Evolutionary conservation across 2,329 filamentous ascomycete species (phyloP), one percentile per base, ranked within the genome.

Genomic region (Fusarium austroafricanum): DNA sequence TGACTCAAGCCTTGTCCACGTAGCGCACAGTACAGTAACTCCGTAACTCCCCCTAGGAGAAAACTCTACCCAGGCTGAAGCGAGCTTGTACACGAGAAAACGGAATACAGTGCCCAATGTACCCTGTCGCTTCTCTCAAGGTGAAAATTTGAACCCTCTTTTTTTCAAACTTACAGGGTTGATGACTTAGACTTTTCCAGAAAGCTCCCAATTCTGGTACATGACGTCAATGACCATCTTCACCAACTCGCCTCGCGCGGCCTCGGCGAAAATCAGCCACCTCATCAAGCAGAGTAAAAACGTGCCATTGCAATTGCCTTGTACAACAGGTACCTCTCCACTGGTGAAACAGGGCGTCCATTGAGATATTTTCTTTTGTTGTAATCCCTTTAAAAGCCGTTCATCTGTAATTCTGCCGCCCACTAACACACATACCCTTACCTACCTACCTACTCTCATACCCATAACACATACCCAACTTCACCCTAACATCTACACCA

Each of bases 1-100:
- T 70, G 67, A 70, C 64, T 71, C 67, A 62, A 65, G 52, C 18
- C 33, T 50, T 45, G 51, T 64, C 65, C 54, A 66, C 65, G 65
- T 68, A 60, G 65, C 38, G n/a, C n/a, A n/a, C n/a, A n/a, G n/a
- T n/a, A n/a, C n/a, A n/a, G n/a, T n/a, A n/a, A n/a, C n/a, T n/a
- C n/a, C n/a, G 33, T n/a, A 35, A 10, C 33, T 68, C 53, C 45
- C 45, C 45, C 28, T 29, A 39, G 18, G 9, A 46, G 18, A 18
- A 23, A 55, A 49, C 46, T 37, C 45, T 23, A 35, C 14, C 8
- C 31, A 17, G 17, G 15, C 31, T 31, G 29, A 64, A 58, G 20
- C 53, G 26, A 47, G 26, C 5, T 5, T 26, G 26, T 31, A 20
- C 37, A 39, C 39, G 38, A 29, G 18, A 31, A 51, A 51, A 59